Conservation (phyloP, 345 rosid species). For the Hypericum androsaemum region DNA sequence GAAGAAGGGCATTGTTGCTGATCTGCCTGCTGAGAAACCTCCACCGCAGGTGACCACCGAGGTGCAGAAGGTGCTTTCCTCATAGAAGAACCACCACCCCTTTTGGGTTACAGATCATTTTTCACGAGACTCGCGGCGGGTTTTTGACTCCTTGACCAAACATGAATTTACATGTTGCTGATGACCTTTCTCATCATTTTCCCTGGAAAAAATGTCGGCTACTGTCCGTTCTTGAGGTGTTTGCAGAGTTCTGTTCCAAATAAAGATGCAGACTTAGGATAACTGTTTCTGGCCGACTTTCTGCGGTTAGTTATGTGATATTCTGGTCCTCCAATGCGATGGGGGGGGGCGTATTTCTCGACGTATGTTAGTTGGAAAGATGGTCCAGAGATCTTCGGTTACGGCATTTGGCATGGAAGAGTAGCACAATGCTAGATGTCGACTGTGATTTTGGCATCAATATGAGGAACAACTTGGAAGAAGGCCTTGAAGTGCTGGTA, state of each 20-base stretch:
- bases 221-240: constrained; percentile 5
- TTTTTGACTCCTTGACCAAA: constrained; percentile 9
- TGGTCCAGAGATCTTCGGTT: no score
- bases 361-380: no score
- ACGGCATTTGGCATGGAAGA: no score
- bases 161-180: background rate
- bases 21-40: constrained; percentile 77
- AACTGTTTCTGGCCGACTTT: background rate
- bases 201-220: constrained; percentile 10
- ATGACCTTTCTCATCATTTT: background rate
- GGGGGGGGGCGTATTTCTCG: no score
- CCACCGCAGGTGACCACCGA: constrained; percentile 61
- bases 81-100: background rate
- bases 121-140: background rate
- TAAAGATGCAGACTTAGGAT: constrained; percentile 6
- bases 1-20: constrained; percentile 53
- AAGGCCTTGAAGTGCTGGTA: constrained; percentile 92
- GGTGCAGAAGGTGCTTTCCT: constrained; percentile 66
- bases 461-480: constrained; percentile 52
- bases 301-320: background rate
- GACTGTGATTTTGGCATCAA: constrained; percentile 56
- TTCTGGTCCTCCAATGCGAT: no score
- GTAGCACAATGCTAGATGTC: constrained; percentile 23
- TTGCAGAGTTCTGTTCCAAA: constrained; percentile 11
- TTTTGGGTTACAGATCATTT: background rate